These are phyloP conservation scores for Zalerion maritima DNA, from an alignment of 495 filamentous ascomycete species.

Conservation along the genomic window DNA sequence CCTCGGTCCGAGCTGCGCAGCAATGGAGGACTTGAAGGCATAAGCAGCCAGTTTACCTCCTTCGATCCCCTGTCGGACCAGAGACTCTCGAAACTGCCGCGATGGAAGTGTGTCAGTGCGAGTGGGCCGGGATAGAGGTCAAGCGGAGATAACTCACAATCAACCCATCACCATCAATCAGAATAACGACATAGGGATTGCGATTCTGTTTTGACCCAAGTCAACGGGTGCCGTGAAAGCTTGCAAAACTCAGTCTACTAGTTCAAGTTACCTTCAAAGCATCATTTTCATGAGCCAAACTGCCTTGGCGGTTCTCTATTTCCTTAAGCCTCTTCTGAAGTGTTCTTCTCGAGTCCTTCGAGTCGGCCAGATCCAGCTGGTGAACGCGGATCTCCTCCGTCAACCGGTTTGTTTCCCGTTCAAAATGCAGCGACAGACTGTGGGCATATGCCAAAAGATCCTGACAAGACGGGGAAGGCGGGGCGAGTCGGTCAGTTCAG, in stretches of 20 bases:
- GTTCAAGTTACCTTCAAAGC: slow-evolving; percentile 21
- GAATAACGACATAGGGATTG: slow-evolving; percentile 59
- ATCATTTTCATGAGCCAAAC: slow-evolving; percentile 16
- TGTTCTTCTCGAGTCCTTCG: slow-evolving; percentile 23
- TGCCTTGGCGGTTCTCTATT: slow-evolving; percentile 12
- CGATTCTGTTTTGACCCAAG: slow-evolving; percentile 37
- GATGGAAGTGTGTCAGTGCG: slow-evolving; percentile 2
- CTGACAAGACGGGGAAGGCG: too few relatives aligned
- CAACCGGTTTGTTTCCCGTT: too few relatives aligned
- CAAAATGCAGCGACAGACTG: too few relatives aligned
- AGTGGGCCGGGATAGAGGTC: background rate
- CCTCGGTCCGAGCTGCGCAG: slow-evolving; percentile 28
- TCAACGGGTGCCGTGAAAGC: slow-evolving; percentile 10
- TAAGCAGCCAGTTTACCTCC: slow-evolving; percentile 60
- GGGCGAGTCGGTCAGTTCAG: too few relatives aligned
- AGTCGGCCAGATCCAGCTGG: slow-evolving; percentile 28
- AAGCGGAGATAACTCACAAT: slow-evolving; percentile 33
- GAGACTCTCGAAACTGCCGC: slow-evolving; percentile 48
- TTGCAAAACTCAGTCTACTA: slow-evolving; percentile 1
- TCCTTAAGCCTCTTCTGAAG: slow-evolving; percentile 27
- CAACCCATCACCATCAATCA: slow-evolving; percentile 68
- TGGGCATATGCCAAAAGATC: too few relatives aligned
- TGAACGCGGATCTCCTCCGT: too few relatives aligned
- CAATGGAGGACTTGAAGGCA: slow-evolving; percentile 41
- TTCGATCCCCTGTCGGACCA: slow-evolving; percentile 45